These are phyloP conservation scores for Scleroderma citrinum DNA, from an alignment of 768 basidiomycete genomes.

Conservation along the genomic window DNA sequence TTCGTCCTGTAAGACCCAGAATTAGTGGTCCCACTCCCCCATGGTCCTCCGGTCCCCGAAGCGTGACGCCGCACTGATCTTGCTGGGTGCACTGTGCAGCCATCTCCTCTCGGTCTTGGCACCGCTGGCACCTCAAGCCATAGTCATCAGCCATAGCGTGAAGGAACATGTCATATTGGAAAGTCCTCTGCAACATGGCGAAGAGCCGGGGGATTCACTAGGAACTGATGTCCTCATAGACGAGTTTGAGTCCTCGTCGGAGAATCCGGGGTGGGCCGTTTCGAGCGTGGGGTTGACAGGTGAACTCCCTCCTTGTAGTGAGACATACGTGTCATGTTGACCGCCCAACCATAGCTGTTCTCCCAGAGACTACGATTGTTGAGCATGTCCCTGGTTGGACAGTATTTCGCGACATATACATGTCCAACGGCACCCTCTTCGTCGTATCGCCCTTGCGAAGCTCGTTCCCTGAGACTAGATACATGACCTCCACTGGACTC, in stretches of 20 bases:
- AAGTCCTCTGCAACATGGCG: constrained; percentile 1
- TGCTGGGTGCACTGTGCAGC: constrained; percentile 52
- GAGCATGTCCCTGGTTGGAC: constrained; percentile 83
- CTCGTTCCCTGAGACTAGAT: constrained; percentile 39
- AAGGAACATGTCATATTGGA: constrained; percentile 1
- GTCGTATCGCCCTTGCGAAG: constrained; percentile 48
- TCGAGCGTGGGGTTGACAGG: background rate
- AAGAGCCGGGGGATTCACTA: constrained; percentile 1
- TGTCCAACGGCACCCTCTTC: constrained; percentile 77
- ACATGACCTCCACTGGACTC: constrained; percentile 68
- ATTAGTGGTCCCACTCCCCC: too few species aligned
- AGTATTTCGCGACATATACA: constrained; percentile 74
- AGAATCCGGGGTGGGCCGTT: background rate
- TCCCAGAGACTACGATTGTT: constrained; percentile 52
- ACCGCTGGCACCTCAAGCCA: constrained; percentile 27
- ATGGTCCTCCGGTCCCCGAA: constrained; percentile 36
- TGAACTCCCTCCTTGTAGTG: background rate
- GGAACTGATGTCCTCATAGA: background rate
- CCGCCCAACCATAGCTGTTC: constrained; percentile 7
- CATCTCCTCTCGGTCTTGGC: constrained; percentile 43
- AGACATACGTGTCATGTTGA: background rate
- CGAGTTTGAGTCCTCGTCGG: background rate
- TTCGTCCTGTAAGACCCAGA: background rate
- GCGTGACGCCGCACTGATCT: constrained; percentile 54
- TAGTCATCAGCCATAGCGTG: constrained; percentile 23